Percentiles rank a stretch among this genome's conserved stretches.
Evolutionary conservation across 306 rosid species (phyloP).

Genomic region (Vachellia pachyceras): DNA sequence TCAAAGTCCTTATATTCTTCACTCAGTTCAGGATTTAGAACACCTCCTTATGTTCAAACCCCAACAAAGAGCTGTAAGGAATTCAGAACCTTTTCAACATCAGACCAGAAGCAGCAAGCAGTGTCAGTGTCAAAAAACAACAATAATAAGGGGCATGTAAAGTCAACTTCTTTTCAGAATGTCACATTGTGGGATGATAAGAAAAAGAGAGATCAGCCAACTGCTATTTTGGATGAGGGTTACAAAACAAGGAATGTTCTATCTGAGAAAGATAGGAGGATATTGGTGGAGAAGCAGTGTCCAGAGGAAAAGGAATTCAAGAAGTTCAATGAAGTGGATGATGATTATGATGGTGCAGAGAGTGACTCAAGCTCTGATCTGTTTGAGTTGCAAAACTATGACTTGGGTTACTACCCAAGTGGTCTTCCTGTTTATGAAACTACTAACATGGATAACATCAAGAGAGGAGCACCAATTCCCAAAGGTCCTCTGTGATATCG

Average conservation of each 20-base stretch:
- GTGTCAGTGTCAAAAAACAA: constrained; percentile 43
- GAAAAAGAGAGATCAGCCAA: constrained; percentile 47
- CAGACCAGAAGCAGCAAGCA: constrained; percentile 48
- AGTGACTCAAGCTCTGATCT: constrained; percentile 98
- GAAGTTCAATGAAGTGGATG: constrained; percentile 54
- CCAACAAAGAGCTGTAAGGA: constrained; percentile 79
- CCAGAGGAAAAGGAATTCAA: constrained; percentile 40
- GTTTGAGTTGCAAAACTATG: constrained; percentile 93
- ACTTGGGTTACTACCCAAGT: constrained; percentile 73
- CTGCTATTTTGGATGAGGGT: constrained; percentile 48
- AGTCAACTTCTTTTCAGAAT: constrained; percentile 44
- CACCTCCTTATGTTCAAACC: constrained; percentile 80
- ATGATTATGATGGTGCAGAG: constrained; percentile 63
- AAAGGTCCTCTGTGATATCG: constrained; percentile 56
- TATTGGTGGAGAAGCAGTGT: constrained; percentile 37
- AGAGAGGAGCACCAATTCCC: constrained; percentile 81
- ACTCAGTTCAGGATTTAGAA: constrained; percentile 75
- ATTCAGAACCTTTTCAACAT: constrained; percentile 55
- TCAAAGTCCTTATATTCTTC: constrained; percentile 69
- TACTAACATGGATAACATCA: constrained; percentile 87
- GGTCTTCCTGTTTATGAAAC: constrained; percentile 97
- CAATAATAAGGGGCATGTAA: constrained; percentile 39
- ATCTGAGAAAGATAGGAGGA: constrained; percentile 50
- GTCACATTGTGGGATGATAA: constrained; percentile 51
- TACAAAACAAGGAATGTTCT: constrained; percentile 40